Base-by-base conservation (phyloP, 176 grass and related monocot genomes). In the Eleusine coracana region DNA sequence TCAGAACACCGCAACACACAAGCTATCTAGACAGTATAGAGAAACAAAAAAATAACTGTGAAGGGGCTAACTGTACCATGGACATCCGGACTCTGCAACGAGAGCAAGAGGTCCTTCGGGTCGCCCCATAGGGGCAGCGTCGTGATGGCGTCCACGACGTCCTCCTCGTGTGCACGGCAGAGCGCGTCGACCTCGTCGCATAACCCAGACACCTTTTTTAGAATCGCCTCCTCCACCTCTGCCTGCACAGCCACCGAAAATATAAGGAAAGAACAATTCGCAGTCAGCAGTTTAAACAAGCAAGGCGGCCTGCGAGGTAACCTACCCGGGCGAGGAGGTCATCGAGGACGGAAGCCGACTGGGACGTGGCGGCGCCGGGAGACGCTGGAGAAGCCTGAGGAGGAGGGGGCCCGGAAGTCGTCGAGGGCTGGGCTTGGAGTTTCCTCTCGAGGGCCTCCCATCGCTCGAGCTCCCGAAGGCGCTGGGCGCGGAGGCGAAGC, bases 361-460 rank as follows among this genome's bases (percentile, higher is more conserved):
- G 46, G 13, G 25, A 63, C 1, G 60, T 14, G 21, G 66, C 10
- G 36, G 81, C 5, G 31, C 4, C 18, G 11, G 31, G 50, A 2
- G 75, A 37, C 1, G 36, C 9, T 34, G 84, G 41, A 18, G 69
- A 29, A 17, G 63, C 38, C 13, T 59, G 38, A 28, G 85, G 34
- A 50, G 85, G 46, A 48, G 77, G 27, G 8, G 60, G 68, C 9
- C 28, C 64, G 23, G 78, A 23, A n/a, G 63, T 37, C 6, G 63
- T 37, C 6, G 77, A 27, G 28, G 44, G 69, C n/a, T 76, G 82
- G 45, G 59, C 73, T 28, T 62, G 52, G 63, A 88, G 3, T 0
- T 73, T 25, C 29, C 68, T 51, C 18, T 75, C 67, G 59, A 97
- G 85, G 41, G 75, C 73, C 28, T 94, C 94, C 92, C 92, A 94